Conservation (phyloP, 768 basidiomycete species). For the Tephrocybe rancida region DNA sequence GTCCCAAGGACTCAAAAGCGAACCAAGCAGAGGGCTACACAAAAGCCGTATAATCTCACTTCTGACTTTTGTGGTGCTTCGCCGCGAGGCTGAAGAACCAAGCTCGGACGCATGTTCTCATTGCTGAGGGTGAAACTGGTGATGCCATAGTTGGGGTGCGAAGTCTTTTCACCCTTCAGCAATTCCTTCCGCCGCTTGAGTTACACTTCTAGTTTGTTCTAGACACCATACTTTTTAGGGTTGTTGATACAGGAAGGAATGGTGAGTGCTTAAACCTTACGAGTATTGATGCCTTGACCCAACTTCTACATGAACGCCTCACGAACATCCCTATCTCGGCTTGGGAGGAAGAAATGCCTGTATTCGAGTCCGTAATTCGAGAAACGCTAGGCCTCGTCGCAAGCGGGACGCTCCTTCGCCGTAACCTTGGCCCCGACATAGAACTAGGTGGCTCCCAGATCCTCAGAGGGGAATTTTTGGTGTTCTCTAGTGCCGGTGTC, state of each 20-base stretch:
- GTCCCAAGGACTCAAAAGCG: conserved; percentile 20
- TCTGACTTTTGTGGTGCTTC: conserved; percentile 15
- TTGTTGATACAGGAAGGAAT: conserved; percentile 35
- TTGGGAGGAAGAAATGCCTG: conserved; percentile 42
- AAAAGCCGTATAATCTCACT: conserved; percentile 13
- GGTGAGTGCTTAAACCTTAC: conserved; percentile 25
- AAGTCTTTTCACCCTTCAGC: background rate
- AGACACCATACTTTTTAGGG: conserved; percentile 36
- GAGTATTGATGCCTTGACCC: no score
- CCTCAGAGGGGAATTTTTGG: conserved; percentile 35
- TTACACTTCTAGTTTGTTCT: conserved; percentile 27
- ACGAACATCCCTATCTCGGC: conserved; percentile 33
- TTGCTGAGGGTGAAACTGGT: conserved; percentile 16
- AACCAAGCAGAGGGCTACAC: conserved; percentile 16
- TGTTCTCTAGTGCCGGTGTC: conserved; percentile 31
- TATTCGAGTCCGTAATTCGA: conserved; percentile 36
- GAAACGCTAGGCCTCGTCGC: conserved; percentile 39
- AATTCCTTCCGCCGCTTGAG: background rate
- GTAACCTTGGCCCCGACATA: conserved; percentile 34
- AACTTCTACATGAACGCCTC: conserved; percentile 36
- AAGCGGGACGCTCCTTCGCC: conserved; percentile 31
- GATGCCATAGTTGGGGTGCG: conserved; percentile 27
- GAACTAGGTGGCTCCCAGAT: conserved; percentile 26
- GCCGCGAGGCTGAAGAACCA: conserved; percentile 17
- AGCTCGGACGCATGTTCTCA: conserved; percentile 23